Base-by-base conservation (phyloP, 441 rosid genomes). In the Hypseocharis bilobata region DNA sequence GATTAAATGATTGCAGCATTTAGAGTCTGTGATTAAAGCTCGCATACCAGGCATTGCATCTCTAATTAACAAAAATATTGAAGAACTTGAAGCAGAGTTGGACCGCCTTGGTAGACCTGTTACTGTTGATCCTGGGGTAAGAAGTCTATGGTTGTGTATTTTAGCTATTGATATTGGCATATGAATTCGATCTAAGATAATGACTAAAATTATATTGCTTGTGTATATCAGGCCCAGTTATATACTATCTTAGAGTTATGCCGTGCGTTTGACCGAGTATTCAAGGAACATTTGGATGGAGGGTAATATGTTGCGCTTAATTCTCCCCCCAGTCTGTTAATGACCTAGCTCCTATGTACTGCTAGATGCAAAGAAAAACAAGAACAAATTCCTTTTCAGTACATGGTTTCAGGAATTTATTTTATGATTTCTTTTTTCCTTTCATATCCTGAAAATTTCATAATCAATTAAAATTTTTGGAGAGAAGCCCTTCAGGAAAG, bases 261-360 rank as follows among this genome's bases (percentile, higher is more conserved):
- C 45, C 89, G 95, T 68, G 98, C 98, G 38, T 93, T 93, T 86
- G 98, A 93, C 65, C 97, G 96, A 67, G 88, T 93, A 47, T 93
- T 91, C 80, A 93, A 86, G 83, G 96, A 93, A 73, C 99, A 93
- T 72, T 81, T 93, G 77, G 97, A 93, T 80, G 99, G 96, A 85
- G 97, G 97, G 97, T 93, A 84, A 79, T 34, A 34, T 34, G 8
- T 34, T 6, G 38, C 38, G 11, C 17, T n/a, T 4, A 16, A 55
- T 73, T 36, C 60, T 47, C 7, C 54, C 68, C 23, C 56, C 59
- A n/a, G 8, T 70, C 47, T 68, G 32, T 67, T 74, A 65, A 19
- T 38, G 20, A 34, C 44, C 64, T 62, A 64, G 45, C 38, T 49
- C 36, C 54, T 47, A 7, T 47, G n/a, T 47, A 45, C 54, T 17